Conservation (phyloP, 257 asterid species). For the Capsicum baccatum region DNA sequence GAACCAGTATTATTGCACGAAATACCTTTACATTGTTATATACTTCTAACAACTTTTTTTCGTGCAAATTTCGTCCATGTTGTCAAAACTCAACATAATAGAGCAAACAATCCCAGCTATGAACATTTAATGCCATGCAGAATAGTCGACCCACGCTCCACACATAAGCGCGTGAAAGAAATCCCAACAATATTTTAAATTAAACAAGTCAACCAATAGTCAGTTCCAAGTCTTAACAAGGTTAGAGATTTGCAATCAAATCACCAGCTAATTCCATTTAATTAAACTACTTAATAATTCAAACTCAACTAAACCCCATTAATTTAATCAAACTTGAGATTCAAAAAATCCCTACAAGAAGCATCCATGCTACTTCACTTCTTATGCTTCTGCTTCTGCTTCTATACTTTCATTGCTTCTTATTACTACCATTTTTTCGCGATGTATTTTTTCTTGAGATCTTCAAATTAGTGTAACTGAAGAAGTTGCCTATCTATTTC, state of each 20-base stretch:
- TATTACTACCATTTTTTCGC: neutral
- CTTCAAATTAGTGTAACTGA: slow-evolving; percentile 50
- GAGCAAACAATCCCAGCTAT: neutral
- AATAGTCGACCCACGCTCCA: slow-evolving; percentile 2
- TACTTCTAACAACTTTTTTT: too few relatives aligned
- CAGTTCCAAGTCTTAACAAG: slow-evolving; percentile 51
- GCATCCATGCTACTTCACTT: slow-evolving; percentile 66
- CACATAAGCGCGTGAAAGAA: neutral
- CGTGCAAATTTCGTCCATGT: neutral
- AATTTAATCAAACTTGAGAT: slow-evolving; percentile 66
- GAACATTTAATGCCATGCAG: slow-evolving; percentile 26
- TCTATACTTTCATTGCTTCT: neutral
- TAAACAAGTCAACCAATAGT: slow-evolving; percentile 61
- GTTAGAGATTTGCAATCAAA: slow-evolving; percentile 52
- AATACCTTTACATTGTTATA: too few relatives aligned
- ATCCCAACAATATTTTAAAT: neutral
- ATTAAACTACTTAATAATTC: neutral
- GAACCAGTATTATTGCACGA: too few relatives aligned
- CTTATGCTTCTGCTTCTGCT: slow-evolving; percentile 16
- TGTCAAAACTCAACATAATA: neutral
- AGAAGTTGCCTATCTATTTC: slow-evolving; percentile 72
- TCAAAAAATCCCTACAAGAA: slow-evolving; percentile 68
- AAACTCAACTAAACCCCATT: slow-evolving; percentile 22
- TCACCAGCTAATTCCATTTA: slow-evolving; percentile 31
- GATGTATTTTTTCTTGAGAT: slow-evolving; percentile 58